Conservation (phyloP, 345 rosid genomes). For the Leavenworthia alabamica region DNA sequence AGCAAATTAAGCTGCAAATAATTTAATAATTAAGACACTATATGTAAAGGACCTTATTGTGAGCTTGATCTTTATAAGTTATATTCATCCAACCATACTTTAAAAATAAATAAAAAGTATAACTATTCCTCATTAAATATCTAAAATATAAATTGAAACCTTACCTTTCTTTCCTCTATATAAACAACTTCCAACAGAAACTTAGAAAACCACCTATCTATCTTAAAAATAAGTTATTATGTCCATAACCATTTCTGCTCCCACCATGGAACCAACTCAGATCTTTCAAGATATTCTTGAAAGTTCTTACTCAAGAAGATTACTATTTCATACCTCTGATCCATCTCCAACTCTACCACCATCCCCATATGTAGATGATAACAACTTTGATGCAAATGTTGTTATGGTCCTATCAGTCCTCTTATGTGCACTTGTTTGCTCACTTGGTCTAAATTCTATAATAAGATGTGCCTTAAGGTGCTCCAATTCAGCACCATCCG, state of each 20-base stretch:
- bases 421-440: constrained; percentile 72
- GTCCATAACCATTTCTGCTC: constrained; percentile 2
- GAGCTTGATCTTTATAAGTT: constrained; percentile 11
- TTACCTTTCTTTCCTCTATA: constrained; percentile 26
- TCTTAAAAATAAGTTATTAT: constrained; percentile 23
- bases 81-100: constrained; percentile 12
- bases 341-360: constrained; percentile 29
- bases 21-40: constrained; percentile 8
- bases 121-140: constrained; percentile 7
- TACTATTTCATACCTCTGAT: neutral
- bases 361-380: constrained; percentile 19
- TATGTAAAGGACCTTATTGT: constrained; percentile 5
- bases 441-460: constrained; percentile 67
- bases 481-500: constrained; percentile 35
- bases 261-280: constrained; percentile 14
- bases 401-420: constrained; percentile 81
- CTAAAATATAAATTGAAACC: constrained; percentile 5
- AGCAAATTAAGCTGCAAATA: constrained; percentile 3
- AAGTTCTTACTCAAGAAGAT: constrained; percentile 29
- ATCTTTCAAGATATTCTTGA: constrained; percentile 17
- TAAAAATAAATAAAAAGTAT: neutral
- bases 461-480: constrained; percentile 65
- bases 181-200: constrained; percentile 16
- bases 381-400: constrained; percentile 59
- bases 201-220: constrained; percentile 5